Evolutionary conservation across 2,329 filamentous ascomycete species (phyloP).

Genomic region (Calonectria hongkongensis): DNA sequence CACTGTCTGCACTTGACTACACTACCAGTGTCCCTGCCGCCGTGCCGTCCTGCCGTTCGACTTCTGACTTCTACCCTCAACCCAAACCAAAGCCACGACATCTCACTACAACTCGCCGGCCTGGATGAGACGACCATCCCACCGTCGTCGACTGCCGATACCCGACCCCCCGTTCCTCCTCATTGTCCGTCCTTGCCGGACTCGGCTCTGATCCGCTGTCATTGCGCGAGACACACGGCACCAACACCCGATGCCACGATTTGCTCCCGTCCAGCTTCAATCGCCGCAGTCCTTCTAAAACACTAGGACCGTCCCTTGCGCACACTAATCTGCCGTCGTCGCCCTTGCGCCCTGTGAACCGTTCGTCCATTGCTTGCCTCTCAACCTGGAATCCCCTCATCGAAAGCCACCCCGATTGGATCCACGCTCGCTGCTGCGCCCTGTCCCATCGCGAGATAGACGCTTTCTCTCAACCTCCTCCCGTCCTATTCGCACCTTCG

Average conservation of each 20-base stretch:
- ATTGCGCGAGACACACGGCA: constrained; percentile 41
- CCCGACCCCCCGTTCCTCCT: constrained; percentile 33
- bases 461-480: neutral
- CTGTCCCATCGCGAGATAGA: constrained; percentile 15
- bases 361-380: constrained; percentile 1
- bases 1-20: neutral
- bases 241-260: constrained; percentile 19
- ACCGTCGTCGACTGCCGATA: constrained; percentile 36
- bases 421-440: constrained; percentile 1
- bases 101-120: constrained; percentile 8
- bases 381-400: neutral
- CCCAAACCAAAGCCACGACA: constrained; percentile 29
- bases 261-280: constrained; percentile 10
- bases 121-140: constrained; percentile 34
- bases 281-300: constrained; percentile 30
- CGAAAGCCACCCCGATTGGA: constrained; percentile 26
- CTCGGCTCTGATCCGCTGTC: constrained; percentile 19
- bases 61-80: constrained; percentile 8
- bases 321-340: neutral
- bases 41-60: constrained; percentile 33
- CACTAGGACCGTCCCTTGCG: constrained; percentile 7
- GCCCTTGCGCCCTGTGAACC: neutral
- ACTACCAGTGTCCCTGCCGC: constrained; percentile 8
- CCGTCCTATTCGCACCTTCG: neutral
- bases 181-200: constrained; percentile 31